Base-by-base conservation (phyloP, 2,329 filamentous ascomycete genomes). In the Neophaeococcomyces mojaviensis region DNA sequence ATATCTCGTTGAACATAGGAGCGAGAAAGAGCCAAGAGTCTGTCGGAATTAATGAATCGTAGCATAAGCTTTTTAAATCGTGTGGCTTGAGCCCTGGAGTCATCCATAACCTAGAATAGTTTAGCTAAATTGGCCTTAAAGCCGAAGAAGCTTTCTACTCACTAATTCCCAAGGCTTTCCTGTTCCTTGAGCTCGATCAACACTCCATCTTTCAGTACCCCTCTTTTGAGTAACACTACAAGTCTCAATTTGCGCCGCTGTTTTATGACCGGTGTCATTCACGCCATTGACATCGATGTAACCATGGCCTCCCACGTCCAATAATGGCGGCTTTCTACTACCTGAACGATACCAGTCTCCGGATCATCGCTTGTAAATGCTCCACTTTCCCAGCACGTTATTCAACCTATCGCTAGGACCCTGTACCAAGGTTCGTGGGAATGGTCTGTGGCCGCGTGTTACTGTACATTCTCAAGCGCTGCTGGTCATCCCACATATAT, bases 131-230 rank as follows among this genome's bases (percentile, higher is more conserved):
- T n/a, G n/a, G n/a, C n/a, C n/a, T n/a, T n/a, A n/a, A 9, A 22
- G 16, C 35, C 16, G 8, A 20, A n/a, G 35, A 38, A 38, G 35
- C 35, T 38, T 38, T 38, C 35, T 20, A 38, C 18, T 20, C 35
- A 10, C 33, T n/a, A 16, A 18, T 6, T 8, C n/a, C 35, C 24
- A 20, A 9, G 18, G 10, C 8, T 38, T 20, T 38, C 35, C 10
- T 16, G n/a, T n/a, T 16, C 35, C 8, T 9, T 10, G 35, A 38
- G 4, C 13, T 16, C 18, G 4, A 12, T 22, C 35, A 38, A 10
- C 35, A 18, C 10, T 38, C 9, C 20, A 9, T 7, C 5, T 38
- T 20, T 12, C 15, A 16, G 24, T 20, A 22, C 35, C 6, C 16
- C 35, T 20, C 35, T 6, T 38, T 20, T 6, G 7, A 38, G 12